Evolutionary conservation across 495 filamentous ascomycete genomes (phyloP), one percentile per base, ranked within the genome.

Genomic region (Lasiosphaeria miniovina): DNA sequence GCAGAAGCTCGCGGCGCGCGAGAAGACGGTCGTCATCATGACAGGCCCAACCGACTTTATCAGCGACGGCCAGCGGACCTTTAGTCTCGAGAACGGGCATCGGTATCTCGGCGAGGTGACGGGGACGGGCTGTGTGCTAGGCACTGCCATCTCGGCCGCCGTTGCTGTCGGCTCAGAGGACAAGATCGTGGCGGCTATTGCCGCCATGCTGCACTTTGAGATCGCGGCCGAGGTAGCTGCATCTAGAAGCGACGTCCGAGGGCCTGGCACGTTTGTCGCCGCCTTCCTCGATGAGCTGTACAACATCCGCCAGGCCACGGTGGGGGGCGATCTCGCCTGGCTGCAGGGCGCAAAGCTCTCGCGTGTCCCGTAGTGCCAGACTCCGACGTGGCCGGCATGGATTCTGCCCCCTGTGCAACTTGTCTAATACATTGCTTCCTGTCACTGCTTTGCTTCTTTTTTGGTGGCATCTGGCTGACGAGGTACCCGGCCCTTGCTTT

Each of bases 241-340:
- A 0, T 67, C 60, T 17, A 78, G 85, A 53, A 74, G 75, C 7
- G 84, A 90, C 56, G 90, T 83, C 15, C 69, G 81, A 49, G 93
- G 93, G 0, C 91, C 93, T 0, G 93, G 93, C 1, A 93, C 89
- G 14, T 98, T 98, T 75, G 82, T 96, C 8, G 88, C 90, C 3
- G 88, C 88, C 0, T 93, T 96, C 66, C 75, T 97, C 24, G 93
- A 97, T 63, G 88, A 77, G 64, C 70, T 86, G 51, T 81, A 81
- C 66, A 74, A 69, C 11, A 82, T 85, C 54, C 74, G 80, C 53
- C 71, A 72, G 40, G 78, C 75, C 17, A 80, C 82, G 3, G 67
- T 70, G 10, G 67, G 73, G 49, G 79, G 77, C 0, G 75, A 86
- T 43, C 36, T 76, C n/a, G 65, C 61, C 11, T 88, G 85, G 86